These are phyloP conservation scores for Penicillium fimorum DNA, from an alignment of 495 filamentous ascomycete genomes.

Conservation along the genomic window DNA sequence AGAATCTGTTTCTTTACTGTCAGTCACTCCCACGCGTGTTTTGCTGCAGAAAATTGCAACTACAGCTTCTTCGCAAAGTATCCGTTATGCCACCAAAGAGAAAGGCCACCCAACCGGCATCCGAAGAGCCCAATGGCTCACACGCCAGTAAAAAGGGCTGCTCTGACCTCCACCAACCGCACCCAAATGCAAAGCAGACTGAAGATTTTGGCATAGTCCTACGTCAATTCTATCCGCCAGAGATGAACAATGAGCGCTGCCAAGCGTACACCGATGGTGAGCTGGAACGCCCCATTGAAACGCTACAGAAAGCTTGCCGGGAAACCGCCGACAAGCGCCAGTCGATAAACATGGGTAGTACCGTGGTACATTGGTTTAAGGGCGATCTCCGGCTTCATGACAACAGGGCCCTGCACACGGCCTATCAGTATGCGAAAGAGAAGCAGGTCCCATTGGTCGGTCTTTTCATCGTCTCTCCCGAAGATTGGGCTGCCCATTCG, in stretches of 20 bases:
- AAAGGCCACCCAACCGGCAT: conserved; percentile 19
- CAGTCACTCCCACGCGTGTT: background rate
- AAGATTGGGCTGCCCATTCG: conserved; percentile 82
- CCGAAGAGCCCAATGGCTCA: conserved; percentile 10
- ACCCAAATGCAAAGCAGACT: conserved; percentile 45
- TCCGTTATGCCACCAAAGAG: conserved; percentile 33
- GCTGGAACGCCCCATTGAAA: conserved; percentile 68
- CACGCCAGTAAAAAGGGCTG: conserved; percentile 20
- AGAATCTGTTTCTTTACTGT: background rate
- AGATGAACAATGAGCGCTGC: conserved; percentile 77
- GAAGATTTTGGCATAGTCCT: conserved; percentile 70
- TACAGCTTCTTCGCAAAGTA: background rate
- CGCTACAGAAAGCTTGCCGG: conserved; percentile 51
- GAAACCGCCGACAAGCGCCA: conserved; percentile 49
- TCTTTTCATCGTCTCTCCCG: conserved; percentile 78
- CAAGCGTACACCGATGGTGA: conserved; percentile 65
- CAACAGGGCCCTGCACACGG: conserved; percentile 69
- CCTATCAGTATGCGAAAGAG: conserved; percentile 63
- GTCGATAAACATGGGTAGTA: conserved; percentile 50
- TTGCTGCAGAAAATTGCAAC: background rate
- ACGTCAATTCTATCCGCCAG: conserved; percentile 78
- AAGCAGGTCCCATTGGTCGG: conserved; percentile 66
- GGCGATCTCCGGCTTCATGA: conserved; percentile 72
- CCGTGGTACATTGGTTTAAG: conserved; percentile 92
- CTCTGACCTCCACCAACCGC: conserved; percentile 27